Percentiles rank a stretch among this genome's conserved stretches.
Conservation (phyloP, 768 basidiomycete genomes). For the Coprinellus micaceus region DNA sequence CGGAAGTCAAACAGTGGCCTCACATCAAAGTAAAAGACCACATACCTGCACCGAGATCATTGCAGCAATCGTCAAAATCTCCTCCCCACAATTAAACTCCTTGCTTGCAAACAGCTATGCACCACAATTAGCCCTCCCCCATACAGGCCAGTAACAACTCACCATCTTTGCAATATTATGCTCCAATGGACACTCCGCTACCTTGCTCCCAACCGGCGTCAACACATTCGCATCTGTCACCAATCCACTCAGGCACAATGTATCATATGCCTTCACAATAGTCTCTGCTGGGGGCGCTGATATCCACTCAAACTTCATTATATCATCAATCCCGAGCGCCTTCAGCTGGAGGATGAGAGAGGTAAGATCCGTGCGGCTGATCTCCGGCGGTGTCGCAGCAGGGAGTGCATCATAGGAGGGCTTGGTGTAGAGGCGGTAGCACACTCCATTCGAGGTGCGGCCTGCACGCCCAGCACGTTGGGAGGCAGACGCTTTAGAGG, state of each 20-base stretch:
- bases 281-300: conserved; percentile 83
- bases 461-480: conserved; percentile 96
- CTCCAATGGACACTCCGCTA: conserved; percentile 93
- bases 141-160: conserved; percentile 17
- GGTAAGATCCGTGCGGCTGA: conserved; percentile 86
- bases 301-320: conserved; percentile 96
- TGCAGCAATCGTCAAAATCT: conserved; percentile 92
- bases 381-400: conserved; percentile 78
- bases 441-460: conserved; percentile 86
- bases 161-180: conserved; percentile 95
- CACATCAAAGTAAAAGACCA: background rate
- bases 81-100: conserved; percentile 87
- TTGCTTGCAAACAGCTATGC: conserved; percentile 82
- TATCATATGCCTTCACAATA: conserved; percentile 82
- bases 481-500: conserved; percentile 83
- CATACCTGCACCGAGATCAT: conserved; percentile 89
- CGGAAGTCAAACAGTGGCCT: background rate
- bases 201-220: conserved; percentile 73
- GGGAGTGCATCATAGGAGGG: conserved; percentile 58
- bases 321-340: conserved; percentile 89
- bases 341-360: conserved; percentile 92
- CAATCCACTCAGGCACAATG: conserved; percentile 76
- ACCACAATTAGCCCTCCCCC: background rate
- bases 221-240: conserved; percentile 78
- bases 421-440: conserved; percentile 85